Evolutionary conservation across 73 alveolate species (phyloP), one percentile per base, ranked within the genome.

Genomic region (Uronychia setigera): DNA sequence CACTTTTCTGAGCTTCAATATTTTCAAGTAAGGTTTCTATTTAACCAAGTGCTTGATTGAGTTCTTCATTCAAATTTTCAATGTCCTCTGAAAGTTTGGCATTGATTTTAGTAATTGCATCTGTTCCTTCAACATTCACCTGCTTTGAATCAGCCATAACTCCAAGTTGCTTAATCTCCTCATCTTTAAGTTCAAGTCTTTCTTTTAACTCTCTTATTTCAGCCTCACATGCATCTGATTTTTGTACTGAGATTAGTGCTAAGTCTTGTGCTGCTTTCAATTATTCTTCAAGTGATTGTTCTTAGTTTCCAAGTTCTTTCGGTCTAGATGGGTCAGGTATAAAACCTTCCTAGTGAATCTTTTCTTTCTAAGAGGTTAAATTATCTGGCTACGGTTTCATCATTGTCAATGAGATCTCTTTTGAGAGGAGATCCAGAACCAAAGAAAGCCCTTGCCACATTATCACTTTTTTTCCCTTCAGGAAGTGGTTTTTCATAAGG

Each of bases 401-500:
- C n/a, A n/a, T n/a, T n/a, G n/a, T n/a, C n/a, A n/a, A n/a, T n/a
- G n/a, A n/a, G n/a, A n/a, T n/a, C n/a, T n/a, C n/a, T n/a, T n/a
- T n/a, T n/a, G n/a, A n/a, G n/a, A n/a, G n/a, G n/a, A n/a, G n/a
- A n/a, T n/a, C n/a, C n/a, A n/a, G n/a, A n/a, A n/a, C n/a, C 74
- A 57, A 77, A 85, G 76, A 85, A 85, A 33, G 58, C 91, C 34
- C 35, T 32, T 19, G 77, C 35, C 1, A 86, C 58, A 1, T 31
- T 77, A 28, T 83, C 88, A 77, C 77, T 90, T 35, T 82, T 92
- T 29, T 87, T 60, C 14, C 92, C 92, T 35, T 33, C 59, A n/a
- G 96, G 96, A 0, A 91, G 90, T 9, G 96, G 92, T 77, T 88
- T 92, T 0, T 91, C 94, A 78, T 88, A 92, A 13, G 97, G 97